Evolutionary conservation across 805 yeast genomes (phyloP), one percentile per base, ranked within the genome.

Genomic region (Sugiyamaella lignohabitans): DNA sequence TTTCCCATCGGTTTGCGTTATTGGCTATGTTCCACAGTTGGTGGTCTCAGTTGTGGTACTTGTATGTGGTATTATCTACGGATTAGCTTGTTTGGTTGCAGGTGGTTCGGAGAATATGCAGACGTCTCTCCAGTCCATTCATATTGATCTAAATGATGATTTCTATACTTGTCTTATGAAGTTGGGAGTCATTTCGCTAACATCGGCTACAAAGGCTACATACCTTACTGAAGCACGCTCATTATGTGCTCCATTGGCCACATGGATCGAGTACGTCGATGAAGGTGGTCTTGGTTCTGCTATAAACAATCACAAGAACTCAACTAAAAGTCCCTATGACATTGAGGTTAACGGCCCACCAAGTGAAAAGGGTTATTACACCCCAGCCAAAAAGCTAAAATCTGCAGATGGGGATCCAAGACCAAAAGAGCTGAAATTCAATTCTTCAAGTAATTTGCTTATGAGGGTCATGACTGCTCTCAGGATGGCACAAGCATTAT

Each of bases 1-100:
- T 38, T 71, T 82, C 55, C 91, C 88, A 14, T 60, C 71, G 5
- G 71, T 76, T 3, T 74, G 81, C 22, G 62, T 77, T 11, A 59
- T 79, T 49, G 82, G 87, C 1, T 78, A 79, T 52, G 61, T 78
- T 11, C 94, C 95, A 1, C 89, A 85, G 56, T 60, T 84, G 17
- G 60, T 80, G 34, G 75, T 81, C 0, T 52, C 79, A 3, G 48
- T 58, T 3, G 71, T 83, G 16, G 75, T 80, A 4, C 11, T 65
- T 0, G 55, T 81, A 14, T 82, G 93, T 49, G 56, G 72, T 0
- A 40, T 61, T 0, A 76, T 84, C 3, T 83, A 82, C 56, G 55
- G 67, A 0, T 51, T 80, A 38, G 89, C 95, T 0, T 71, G 79
- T 1, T 40, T 81, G 4, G 72, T 78, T n/a, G 79, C 80, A 66